These are phyloP conservation scores for Lagenaria siceraria DNA, from an alignment of 306 rosid species.

Conservation along the genomic window DNA sequence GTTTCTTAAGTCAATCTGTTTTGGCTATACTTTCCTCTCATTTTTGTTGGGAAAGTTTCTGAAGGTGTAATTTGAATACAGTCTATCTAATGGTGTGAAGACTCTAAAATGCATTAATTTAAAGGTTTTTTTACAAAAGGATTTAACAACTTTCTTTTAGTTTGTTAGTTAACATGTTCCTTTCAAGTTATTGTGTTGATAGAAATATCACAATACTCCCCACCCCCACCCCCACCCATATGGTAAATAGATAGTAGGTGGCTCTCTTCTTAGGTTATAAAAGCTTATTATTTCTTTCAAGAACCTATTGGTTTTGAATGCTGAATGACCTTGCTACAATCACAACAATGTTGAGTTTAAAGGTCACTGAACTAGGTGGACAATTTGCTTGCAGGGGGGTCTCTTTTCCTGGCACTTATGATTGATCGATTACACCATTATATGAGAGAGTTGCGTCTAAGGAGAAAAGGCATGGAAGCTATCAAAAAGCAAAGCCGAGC, in stretches of 20 bases:
- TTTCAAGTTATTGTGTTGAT: background rate
- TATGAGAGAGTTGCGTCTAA: constrained; percentile 66
- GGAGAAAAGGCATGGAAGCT: constrained; percentile 80
- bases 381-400: constrained; percentile 48
- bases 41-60: background rate
- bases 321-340: background rate
- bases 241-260: background rate
- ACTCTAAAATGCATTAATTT: background rate
- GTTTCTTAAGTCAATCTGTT: background rate
- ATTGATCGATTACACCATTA: constrained; percentile 84
- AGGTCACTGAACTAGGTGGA: constrained; percentile 6
- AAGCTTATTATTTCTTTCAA: background rate
- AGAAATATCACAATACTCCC: background rate
- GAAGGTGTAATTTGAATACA: background rate
- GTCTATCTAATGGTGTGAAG: background rate
- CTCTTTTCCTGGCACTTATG: constrained; percentile 68
- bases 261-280: background rate
- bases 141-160: background rate
- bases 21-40: background rate
- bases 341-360: background rate
- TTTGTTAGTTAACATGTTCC: background rate
- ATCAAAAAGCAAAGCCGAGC: constrained; percentile 58
- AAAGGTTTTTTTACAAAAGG: background rate
- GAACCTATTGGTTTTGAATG: background rate
- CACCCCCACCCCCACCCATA: too few species aligned